phyloP scores from a whole-genome alignment of 2,329 filamentous ascomycete species.

The Colletotrichum camelliae region DNA sequence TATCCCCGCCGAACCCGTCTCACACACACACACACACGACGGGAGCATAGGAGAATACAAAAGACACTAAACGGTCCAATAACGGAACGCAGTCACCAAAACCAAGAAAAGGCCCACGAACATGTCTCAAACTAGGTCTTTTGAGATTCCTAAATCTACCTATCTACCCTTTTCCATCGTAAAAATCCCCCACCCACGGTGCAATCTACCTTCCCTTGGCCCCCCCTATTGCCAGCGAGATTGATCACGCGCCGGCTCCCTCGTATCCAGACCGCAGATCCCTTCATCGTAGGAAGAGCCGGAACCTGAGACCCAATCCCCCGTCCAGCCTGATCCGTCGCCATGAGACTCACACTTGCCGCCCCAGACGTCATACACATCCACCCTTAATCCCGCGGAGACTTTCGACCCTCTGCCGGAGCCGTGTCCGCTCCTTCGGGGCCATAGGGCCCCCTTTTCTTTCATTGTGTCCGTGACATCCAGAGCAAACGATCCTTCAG shows the following conservation, averaged over 20 bases:
- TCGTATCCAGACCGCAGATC: background rate
- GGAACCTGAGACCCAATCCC: background rate
- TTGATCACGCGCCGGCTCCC: background rate
- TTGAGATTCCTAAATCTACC: background rate
- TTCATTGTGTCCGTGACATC: background rate
- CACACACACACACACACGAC: background rate
- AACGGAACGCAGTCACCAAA: background rate
- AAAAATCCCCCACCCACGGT: background rate
- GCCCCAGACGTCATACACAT: background rate
- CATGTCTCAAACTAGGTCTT: background rate
- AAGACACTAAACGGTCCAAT: background rate
- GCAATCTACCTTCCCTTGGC: background rate
- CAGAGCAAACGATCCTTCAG: slow-evolving; percentile 9
- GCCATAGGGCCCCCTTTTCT: background rate
- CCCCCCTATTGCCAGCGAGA: background rate
- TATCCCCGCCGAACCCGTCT: background rate
- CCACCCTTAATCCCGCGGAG: background rate
- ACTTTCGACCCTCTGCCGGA: background rate
- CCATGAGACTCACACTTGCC: background rate
- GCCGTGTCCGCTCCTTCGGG: background rate
- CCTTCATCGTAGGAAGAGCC: background rate
- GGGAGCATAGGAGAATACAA: background rate
- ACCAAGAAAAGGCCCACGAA: background rate
- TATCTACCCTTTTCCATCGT: background rate
- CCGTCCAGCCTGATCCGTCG: background rate